Conservation (phyloP, 495 filamentous ascomycete species). For the Penicillium roqueforti region DNA sequence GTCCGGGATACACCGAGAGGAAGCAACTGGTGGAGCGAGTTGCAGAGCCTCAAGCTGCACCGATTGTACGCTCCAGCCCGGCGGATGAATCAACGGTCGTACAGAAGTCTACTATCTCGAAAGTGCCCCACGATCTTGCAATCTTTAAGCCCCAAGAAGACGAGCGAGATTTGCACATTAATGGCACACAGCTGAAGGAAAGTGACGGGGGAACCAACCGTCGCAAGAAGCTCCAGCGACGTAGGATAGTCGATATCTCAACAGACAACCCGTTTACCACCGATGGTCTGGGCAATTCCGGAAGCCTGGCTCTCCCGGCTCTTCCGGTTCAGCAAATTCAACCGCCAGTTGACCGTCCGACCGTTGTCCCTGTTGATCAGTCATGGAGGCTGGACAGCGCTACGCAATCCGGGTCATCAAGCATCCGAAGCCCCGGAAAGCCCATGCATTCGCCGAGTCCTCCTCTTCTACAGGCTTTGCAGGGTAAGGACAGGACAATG, state of each 20-base stretch:
- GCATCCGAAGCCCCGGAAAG: constrained; percentile 23
- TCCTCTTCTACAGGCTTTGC: constrained; percentile 16
- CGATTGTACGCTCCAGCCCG: constrained; percentile 66
- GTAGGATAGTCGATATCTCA: constrained; percentile 81
- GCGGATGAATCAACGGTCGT: constrained; percentile 55
- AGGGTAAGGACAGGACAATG: constrained; percentile 54
- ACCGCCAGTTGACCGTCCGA: constrained; percentile 27
- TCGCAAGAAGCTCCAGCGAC: constrained; percentile 54
- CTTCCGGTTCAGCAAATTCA: constrained; percentile 33
- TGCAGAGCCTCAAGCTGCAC: constrained; percentile 66
- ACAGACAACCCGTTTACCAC: constrained; percentile 49
- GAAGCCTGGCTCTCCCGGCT: constrained; percentile 26
- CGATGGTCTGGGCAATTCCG: constrained; percentile 33
- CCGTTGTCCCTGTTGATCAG: constrained; percentile 30
- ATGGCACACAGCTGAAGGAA: constrained; percentile 33
- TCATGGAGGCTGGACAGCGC: constrained; percentile 37
- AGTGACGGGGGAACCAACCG: constrained; percentile 36
- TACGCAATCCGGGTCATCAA: constrained; percentile 30
- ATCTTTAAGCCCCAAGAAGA: constrained; percentile 42
- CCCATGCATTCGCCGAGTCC: constrained; percentile 16
- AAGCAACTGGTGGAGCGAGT: constrained; percentile 81
- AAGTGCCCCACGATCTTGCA: constrained; percentile 10
- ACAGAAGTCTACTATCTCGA: constrained; percentile 45
- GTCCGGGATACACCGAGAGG: constrained; percentile 76
- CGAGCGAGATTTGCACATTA: constrained; percentile 50